Evolutionary conservation across 352 stramenopile species (phyloP), one percentile per base, ranked within the genome.

Genomic region (Globisporangium carolinianum): DNA sequence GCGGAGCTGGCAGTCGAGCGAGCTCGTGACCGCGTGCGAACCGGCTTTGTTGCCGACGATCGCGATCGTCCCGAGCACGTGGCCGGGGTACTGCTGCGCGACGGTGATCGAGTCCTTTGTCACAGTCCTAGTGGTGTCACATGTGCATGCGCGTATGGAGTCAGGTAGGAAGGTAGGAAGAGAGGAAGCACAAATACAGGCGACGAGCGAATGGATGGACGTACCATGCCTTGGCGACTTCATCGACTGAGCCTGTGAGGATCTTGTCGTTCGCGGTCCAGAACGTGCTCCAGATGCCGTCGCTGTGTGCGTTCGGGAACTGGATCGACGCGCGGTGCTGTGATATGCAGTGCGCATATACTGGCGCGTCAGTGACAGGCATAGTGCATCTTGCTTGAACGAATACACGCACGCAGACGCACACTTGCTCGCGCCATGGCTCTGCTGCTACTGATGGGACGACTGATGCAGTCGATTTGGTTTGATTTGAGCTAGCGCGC

Each of bases 201-300:
- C 0, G 47, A 41, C 24, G 35, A 17, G 9, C 3, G 32, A 53
- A 24, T 8, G 11, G 0, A 8, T 5, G 41, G 7, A 60, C 73
- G 53, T 50, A 88, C 86, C 86, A 95, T 35, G 72, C 77, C 69
- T 92, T 94, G 57, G 85, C 86, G 15, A 91, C 82, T 68, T 95
- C 87, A 58, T 96, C 87, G 52, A 95, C 81, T 1, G 85, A 95
- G 48, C 85, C 87, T 8, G 83, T 91, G 48, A 96, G 69, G 69
- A 96, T 89, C 68, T 92, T 87, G 69, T 93, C 82, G 62, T 89
- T 83, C 51, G 73, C 73, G 49, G 87, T 95, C 87, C 87, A 96
- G 68, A 87, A 91, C 42, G 84, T 90, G 71, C 76, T 92, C 83
- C 86, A 96, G 51, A 96, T 90, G 60, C 85, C 84, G 58, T 94